Conservation (phyloP, 257 asterid genomes). For the Nemophila menziesii region DNA sequence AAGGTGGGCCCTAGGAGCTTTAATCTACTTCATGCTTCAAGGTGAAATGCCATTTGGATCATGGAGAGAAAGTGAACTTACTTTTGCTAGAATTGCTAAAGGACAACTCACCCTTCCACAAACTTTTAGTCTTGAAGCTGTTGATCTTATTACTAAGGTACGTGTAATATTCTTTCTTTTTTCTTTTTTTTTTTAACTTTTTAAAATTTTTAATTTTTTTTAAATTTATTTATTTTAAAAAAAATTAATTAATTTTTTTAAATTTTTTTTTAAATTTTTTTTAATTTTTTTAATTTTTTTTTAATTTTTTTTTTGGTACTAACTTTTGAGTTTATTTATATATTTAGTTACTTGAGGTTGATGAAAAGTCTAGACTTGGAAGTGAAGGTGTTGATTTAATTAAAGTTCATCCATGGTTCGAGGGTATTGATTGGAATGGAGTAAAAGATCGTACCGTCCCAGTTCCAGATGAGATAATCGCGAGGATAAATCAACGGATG, state of each 20-base stretch:
- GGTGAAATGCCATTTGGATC: slow-evolving; percentile 98
- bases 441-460: slow-evolving; percentile 28
- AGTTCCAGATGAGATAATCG: slow-evolving; percentile 47
- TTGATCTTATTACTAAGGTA: slow-evolving; percentile 84
- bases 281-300: too few species aligned
- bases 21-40: slow-evolving; percentile 86
- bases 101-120: slow-evolving; percentile 76
- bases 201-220: too few species aligned
- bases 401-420: slow-evolving; percentile 79
- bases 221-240: too few species aligned
- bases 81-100: slow-evolving; percentile 71
- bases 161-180: too few species aligned
- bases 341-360: slow-evolving; percentile 68
- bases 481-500: slow-evolving; percentile 50
- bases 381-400: slow-evolving; percentile 53
- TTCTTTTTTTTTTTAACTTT: too few species aligned
- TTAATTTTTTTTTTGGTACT: too few species aligned
- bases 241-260: too few species aligned
- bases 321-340: neutral
- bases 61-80: slow-evolving; percentile 94
- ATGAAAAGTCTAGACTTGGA: slow-evolving; percentile 76
- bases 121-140: slow-evolving; percentile 48
- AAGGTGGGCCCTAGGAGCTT: slow-evolving; percentile 93
- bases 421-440: slow-evolving; percentile 59
- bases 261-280: too few species aligned